These are phyloP conservation scores for Sporothrix dimorphospora DNA, from an alignment of 2,329 filamentous ascomycete genomes.

Conservation along the genomic window DNA sequence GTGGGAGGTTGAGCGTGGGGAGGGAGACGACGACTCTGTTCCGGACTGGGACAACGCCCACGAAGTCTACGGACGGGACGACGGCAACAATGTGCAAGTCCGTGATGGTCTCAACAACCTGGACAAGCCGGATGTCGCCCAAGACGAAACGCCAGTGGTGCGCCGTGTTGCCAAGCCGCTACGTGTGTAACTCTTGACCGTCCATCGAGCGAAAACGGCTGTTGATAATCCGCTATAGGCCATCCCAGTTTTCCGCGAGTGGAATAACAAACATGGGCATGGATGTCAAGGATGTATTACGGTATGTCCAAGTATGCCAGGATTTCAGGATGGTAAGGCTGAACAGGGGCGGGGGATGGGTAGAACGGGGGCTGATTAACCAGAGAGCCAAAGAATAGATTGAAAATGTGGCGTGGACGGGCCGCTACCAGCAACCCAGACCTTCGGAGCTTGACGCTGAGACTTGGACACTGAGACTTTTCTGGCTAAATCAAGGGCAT, in stretches of 20 bases:
- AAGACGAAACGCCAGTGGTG: not conserved
- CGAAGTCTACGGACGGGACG: not conserved
- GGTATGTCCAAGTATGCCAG: not conserved
- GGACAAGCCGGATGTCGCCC: not conserved
- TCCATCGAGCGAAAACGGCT: not conserved
- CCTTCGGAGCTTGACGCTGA: too few species aligned
- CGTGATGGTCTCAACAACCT: not conserved
- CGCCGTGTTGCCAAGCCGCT: constrained; percentile 7
- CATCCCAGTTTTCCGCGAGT: not conserved
- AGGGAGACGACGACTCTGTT: not conserved
- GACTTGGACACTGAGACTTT: too few species aligned
- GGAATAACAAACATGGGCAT: not conserved
- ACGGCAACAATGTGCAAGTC: not conserved
- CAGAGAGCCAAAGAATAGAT: not conserved
- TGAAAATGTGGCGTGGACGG: not conserved
- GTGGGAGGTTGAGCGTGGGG: not conserved
- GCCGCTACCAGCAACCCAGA: not conserved
- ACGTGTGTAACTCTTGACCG: not conserved
- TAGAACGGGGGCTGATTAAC: not conserved
- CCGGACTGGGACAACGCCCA: not conserved
- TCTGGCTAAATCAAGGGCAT: too few species aligned
- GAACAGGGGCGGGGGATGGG: not conserved
- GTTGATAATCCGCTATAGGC: not conserved
- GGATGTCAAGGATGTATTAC: not conserved
- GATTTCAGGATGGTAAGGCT: not conserved